Percentiles rank a stretch among this genome's conserved stretches.
Conservation (phyloP, 2,329 filamentous ascomycete species). For the Neofusicoccum ribis region DNA sequence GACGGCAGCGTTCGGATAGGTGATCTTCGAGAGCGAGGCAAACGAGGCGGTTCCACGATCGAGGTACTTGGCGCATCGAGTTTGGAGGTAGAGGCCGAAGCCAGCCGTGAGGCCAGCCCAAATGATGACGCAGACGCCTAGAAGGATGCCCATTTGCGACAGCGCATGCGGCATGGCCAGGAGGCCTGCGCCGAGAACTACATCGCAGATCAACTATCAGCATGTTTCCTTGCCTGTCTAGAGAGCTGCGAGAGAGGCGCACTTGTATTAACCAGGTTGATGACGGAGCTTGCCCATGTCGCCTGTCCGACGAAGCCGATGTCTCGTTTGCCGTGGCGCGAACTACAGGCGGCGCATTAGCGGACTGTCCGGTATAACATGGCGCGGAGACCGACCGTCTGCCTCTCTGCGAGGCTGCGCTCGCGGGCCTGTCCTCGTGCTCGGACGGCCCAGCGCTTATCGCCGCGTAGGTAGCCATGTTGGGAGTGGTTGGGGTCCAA, state of each 20-base stretch:
- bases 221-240: slow-evolving; percentile 2
- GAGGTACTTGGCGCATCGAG: slow-evolving; percentile 87
- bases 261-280: slow-evolving; percentile 98
- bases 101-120: slow-evolving; percentile 89
- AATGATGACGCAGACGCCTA: slow-evolving; percentile 80
- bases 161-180: slow-evolving; percentile 95
- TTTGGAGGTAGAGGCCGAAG: slow-evolving; percentile 93
- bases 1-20: slow-evolving; percentile 93
- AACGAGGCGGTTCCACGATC: slow-evolving; percentile 88
- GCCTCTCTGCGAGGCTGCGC: slow-evolving; percentile 42
- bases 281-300: slow-evolving; percentile 84
- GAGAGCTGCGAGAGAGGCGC: slow-evolving; percentile 32
- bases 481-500: slow-evolving; percentile 19
- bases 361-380: neutral
- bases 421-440: slow-evolving; percentile 42
- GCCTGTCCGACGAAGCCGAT: slow-evolving; percentile 71
- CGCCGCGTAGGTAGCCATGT: slow-evolving; percentile 50
- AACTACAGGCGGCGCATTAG: slow-evolving; percentile 43
- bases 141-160: slow-evolving; percentile 89
- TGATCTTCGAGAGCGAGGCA: slow-evolving; percentile 94
- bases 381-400: slow-evolving; percentile 29
- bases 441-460: slow-evolving; percentile 43
- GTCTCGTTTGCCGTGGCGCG: slow-evolving; percentile 67
- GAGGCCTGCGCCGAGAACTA: slow-evolving; percentile 90
- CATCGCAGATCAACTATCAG: slow-evolving; percentile 6